phyloP scores from a whole-genome alignment of 2,329 filamentous ascomycete species.

The Rachicladosporium sp. region DNA sequence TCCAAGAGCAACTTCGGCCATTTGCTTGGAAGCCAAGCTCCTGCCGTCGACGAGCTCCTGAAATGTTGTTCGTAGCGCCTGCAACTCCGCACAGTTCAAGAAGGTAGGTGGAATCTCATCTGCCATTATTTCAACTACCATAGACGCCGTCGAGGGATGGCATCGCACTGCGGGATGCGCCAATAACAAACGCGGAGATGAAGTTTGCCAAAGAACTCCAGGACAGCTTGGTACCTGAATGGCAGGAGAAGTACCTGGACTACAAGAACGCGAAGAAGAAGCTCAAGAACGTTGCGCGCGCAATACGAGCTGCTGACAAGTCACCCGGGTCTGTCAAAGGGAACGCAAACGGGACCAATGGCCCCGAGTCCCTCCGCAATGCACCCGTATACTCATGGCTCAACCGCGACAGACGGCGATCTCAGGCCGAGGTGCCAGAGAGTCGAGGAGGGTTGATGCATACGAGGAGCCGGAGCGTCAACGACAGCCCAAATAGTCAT shows the following conservation, averaged over 20 bases:
- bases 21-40: too few relatives aligned
- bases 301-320: constrained; percentile 42
- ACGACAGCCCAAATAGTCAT: constrained; percentile 11
- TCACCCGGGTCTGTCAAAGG: constrained; percentile 6
- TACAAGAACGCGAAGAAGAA: constrained; percentile 69
- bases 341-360: too few relatives aligned
- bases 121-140: neutral
- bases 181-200: constrained; percentile 7
- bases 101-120: too few relatives aligned
- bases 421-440: constrained; percentile 5
- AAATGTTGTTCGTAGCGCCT: too few relatives aligned
- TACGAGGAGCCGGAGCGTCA: neutral
- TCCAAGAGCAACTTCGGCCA: too few relatives aligned
- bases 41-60: too few relatives aligned
- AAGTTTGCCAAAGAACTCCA: constrained; percentile 18
- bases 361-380: constrained; percentile 17
- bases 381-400: constrained; percentile 31
- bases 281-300: constrained; percentile 68
- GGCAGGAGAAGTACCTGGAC: constrained; percentile 15
- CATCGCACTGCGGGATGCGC: neutral
- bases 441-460: too few relatives aligned
- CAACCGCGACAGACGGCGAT: constrained; percentile 20
- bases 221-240: constrained; percentile 11
- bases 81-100: too few relatives aligned
- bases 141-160: neutral